These are phyloP conservation scores for Kondoa subrosea DNA, from an alignment of 768 basidiomycete species.

Conservation along the genomic window DNA sequence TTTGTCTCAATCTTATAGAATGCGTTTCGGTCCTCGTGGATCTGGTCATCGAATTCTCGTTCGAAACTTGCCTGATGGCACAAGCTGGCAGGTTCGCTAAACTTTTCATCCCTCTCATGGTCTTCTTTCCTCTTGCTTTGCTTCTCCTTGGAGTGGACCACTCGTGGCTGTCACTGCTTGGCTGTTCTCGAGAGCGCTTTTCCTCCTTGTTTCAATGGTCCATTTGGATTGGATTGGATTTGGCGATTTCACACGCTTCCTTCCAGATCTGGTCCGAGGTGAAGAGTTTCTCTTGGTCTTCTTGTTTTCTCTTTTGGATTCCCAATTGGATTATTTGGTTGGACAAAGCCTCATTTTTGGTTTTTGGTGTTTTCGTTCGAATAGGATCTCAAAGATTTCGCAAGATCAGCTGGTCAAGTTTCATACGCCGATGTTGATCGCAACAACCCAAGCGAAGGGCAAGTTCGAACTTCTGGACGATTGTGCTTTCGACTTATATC, in stretches of 20 bases:
- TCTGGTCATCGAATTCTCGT: slow-evolving; percentile 45
- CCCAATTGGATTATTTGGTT: neutral
- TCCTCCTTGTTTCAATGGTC: neutral
- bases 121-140: slow-evolving; percentile 25
- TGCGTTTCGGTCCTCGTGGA: slow-evolving; percentile 39
- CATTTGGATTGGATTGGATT: neutral
- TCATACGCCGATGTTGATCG: slow-evolving; percentile 90
- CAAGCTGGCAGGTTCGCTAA: slow-evolving; percentile 91
- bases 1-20: slow-evolving; percentile 54
- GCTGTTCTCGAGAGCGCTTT: neutral
- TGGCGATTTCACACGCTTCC: neutral
- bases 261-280: neutral
- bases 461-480: slow-evolving; percentile 26
- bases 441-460: slow-evolving; percentile 73
- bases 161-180: neutral
- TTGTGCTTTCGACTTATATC: neutral
- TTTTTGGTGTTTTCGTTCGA: neutral
- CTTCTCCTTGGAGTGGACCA: slow-evolving; percentile 5
- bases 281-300: too few species aligned
- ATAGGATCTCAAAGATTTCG: slow-evolving; percentile 94
- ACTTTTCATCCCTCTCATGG: slow-evolving; percentile 29
- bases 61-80: slow-evolving; percentile 70
- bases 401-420: slow-evolving; percentile 81
- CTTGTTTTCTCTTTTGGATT: neutral
- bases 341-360: neutral